phyloP scores from a whole-genome alignment of 2,329 filamentous ascomycete genomes.

The Exophiala sp. region DNA sequence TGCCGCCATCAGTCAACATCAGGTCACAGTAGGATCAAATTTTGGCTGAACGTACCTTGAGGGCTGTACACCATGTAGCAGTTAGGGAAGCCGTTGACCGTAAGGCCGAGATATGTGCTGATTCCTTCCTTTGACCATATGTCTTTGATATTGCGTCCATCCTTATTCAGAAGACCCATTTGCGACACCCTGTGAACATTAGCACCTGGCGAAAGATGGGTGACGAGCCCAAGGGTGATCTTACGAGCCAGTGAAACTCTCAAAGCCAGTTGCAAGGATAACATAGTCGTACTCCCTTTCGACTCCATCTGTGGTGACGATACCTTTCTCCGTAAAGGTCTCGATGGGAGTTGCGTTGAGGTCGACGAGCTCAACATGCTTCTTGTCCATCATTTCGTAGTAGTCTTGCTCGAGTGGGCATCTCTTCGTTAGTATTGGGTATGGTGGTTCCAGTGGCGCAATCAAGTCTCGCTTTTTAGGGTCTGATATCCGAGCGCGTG shows the following conservation, averaged over 20 bases:
- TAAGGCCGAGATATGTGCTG: slow-evolving; percentile 40
- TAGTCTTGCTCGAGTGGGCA: too few relatives aligned
- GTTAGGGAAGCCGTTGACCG: slow-evolving; percentile 42
- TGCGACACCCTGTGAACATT: too few relatives aligned
- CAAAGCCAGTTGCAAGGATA: too few relatives aligned
- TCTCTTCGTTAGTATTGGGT: slow-evolving; percentile 54
- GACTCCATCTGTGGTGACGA: slow-evolving; percentile 36
- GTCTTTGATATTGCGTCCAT: slow-evolving; percentile 34
- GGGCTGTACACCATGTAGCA: slow-evolving; percentile 53
- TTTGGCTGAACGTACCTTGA: too few relatives aligned
- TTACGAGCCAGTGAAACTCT: slow-evolving; percentile 40
- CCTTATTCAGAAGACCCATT: slow-evolving; percentile 38
- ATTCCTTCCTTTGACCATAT: slow-evolving; percentile 36
- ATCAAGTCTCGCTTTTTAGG: slow-evolving; percentile 49
- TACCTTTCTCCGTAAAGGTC: slow-evolving; percentile 37
- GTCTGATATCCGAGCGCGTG: slow-evolving; percentile 49
- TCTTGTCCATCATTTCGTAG: slow-evolving; percentile 49
- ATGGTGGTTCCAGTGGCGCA: slow-evolving; percentile 50
- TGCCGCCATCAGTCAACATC: too few relatives aligned
- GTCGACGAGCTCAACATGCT: slow-evolving; percentile 41
- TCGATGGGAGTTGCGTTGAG: slow-evolving; percentile 42
- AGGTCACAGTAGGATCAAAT: too few relatives aligned
- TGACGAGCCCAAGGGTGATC: too few relatives aligned
- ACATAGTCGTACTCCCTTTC: slow-evolving; percentile 39
- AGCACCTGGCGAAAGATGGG: too few relatives aligned